Percentiles rank a stretch among this genome's conserved stretches.
Conservation (phyloP, 2,329 filamentous ascomycete species). For the Calycina marina region DNA sequence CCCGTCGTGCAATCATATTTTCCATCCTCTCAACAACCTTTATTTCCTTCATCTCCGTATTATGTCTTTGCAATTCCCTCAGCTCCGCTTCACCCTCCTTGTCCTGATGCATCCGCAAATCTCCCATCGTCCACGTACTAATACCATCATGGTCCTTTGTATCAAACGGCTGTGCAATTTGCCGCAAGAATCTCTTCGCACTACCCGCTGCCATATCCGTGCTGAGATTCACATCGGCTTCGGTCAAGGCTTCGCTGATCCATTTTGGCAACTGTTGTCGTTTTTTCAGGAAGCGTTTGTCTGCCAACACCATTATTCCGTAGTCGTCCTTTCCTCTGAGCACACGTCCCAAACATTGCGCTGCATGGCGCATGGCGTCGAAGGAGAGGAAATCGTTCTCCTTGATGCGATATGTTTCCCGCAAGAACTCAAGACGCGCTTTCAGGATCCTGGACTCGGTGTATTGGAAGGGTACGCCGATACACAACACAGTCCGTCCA, state of each 20-base stretch:
- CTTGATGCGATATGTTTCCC: constrained; percentile 90
- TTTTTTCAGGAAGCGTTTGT: constrained; percentile 88
- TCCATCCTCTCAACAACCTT: too few relatives aligned
- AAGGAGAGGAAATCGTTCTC: constrained; percentile 98
- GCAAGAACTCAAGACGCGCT: constrained; percentile 85
- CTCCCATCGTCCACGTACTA: constrained; percentile 75
- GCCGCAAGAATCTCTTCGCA: constrained; percentile 76
- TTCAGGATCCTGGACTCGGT: constrained; percentile 96
- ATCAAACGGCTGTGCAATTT: constrained; percentile 84
- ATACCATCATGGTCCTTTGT: constrained; percentile 78
- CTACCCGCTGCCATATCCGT: constrained; percentile 89
- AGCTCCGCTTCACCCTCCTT: constrained; percentile 58
- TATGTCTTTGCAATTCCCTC: constrained; percentile 39
- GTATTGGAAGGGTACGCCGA: constrained; percentile 96
- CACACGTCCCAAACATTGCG: constrained; percentile 89
- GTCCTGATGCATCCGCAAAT: constrained; percentile 65
- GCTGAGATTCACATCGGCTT: constrained; percentile 77
- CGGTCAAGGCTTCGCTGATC: constrained; percentile 80
- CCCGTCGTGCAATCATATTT: too few relatives aligned
- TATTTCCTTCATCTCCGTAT: too few relatives aligned
- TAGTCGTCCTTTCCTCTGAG: constrained; percentile 96
- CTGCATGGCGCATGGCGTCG: constrained; percentile 97
- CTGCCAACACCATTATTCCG: constrained; percentile 97
- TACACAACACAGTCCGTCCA: constrained; percentile 86
- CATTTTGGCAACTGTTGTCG: constrained; percentile 82